Evolutionary conservation across 1,139 yeast genomes (phyloP).

Genomic region (Taphrina communis): DNA sequence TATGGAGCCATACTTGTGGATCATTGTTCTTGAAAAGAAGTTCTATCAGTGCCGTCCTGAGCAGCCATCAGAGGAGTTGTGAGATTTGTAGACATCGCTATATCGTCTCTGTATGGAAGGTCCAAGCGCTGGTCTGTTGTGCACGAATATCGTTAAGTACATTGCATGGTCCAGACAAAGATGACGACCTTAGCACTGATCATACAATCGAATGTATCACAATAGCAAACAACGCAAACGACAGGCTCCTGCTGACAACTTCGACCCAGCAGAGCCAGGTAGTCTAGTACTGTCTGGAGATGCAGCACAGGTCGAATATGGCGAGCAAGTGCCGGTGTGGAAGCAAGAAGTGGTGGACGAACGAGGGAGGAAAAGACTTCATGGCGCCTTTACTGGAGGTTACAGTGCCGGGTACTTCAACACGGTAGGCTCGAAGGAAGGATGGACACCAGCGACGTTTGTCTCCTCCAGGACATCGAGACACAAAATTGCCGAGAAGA

Average conservation of each 20-base stretch:
- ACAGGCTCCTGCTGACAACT: background rate
- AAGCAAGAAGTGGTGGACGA: conserved; percentile 47
- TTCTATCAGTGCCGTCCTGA: background rate
- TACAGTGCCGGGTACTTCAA: conserved; percentile 52
- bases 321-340: conserved; percentile 27
- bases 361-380: conserved; percentile 48
- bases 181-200: too few species aligned
- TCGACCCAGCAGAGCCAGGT: background rate
- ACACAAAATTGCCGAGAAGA: conserved; percentile 42
- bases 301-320: conserved; percentile 48
- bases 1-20: background rate
- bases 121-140: too few species aligned
- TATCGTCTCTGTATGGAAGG: too few species aligned
- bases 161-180: too few species aligned
- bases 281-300: conserved; percentile 20
- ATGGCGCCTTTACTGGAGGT: conserved; percentile 53
- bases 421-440: conserved; percentile 52
- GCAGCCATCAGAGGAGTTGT: background rate
- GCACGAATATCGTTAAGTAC: too few species aligned
- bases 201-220: background rate
- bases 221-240: conserved; percentile 12
- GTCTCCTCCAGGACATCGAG: conserved; percentile 47
- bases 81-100: too few species aligned
- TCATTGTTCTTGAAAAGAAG: background rate
- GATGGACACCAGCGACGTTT: conserved; percentile 50